Evolutionary conservation across 1,284 basidiomycete species (phyloP), one percentile per base, ranked within the genome.

Genomic region (Cutaneotrichosporon arboriforme): DNA sequence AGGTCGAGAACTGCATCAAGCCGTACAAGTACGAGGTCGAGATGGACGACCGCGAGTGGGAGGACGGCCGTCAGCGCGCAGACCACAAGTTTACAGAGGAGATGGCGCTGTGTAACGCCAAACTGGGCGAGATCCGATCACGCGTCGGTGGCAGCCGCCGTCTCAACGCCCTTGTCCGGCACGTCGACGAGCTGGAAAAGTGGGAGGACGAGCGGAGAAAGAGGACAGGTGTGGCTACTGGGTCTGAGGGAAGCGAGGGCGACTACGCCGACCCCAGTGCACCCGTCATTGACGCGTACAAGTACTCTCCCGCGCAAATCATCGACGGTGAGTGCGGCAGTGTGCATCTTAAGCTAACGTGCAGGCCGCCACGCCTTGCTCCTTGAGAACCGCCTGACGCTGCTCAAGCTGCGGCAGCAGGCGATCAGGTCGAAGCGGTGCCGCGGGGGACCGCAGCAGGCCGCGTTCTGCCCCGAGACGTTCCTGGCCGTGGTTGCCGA

Each of bases 1-100:
- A 98, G 76, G 96, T 99, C 8, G 96, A 99, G 79, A 99, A 98
- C 76, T 96, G 90, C 75, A 96, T 99, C 79, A 99, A 98, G 77
- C 96, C 96, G 31, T 97, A 85, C 83, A 97, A 98, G 79, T 97
- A 97, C 72, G 92, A 97, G 67, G 85, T 94, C 22, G 80, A 81
- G 59, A 73, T 81, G 5, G 90, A 96, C 60, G 81, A 82, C 12
- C 79, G 84, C 38, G 93, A 97, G 71, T 99, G 96, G 96, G 90
- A 91, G 64, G 68, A 79, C 3, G 94, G 94, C 0, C 79, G 93
- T 34, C 79, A 80, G 58, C 79, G 84, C 47, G 84, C 90, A 0
- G 80, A 92, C 49, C 81, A 82, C 44, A 77, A 93, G 61, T 87
- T 96, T 63, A 85, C 90, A 73, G 83, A 84, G 60, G 96, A 98